A percentile compares a stretch with the other conserved stretches of the same genome.
These are phyloP conservation scores for Coprinopsis marcescibilis DNA, from an alignment of 768 basidiomycete species.

Conservation along the genomic window DNA sequence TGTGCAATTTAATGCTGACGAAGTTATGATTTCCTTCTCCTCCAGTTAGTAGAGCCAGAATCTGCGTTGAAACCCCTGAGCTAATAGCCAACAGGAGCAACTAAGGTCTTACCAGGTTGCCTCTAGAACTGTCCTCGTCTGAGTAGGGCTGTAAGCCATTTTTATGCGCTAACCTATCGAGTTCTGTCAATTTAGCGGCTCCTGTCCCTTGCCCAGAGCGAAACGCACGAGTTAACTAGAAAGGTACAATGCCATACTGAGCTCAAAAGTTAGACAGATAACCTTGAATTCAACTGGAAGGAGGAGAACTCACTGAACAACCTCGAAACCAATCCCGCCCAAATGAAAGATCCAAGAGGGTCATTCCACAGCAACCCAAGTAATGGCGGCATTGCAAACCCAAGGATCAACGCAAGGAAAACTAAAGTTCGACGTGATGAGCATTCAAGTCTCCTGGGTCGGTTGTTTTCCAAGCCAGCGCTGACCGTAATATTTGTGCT, in stretches of 20 bases:
- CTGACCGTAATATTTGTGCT: slow-evolving; percentile 63
- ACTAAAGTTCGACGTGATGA: slow-evolving; percentile 30
- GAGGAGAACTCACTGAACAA: slow-evolving; percentile 42
- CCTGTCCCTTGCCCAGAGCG: not conserved
- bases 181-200: not conserved
- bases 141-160: slow-evolving; percentile 76
- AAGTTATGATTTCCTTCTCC: slow-evolving; percentile 81
- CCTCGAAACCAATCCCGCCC: slow-evolving; percentile 61
- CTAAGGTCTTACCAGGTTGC: slow-evolving; percentile 51
- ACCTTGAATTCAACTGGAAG: not conserved
- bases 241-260: slow-evolving; percentile 72
- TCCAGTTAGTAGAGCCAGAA: slow-evolving; percentile 62
- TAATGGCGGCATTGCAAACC: slow-evolving; percentile 51
- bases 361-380: slow-evolving; percentile 61
- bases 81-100: not conserved
- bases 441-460: not conserved
- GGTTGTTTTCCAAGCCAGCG: not conserved
- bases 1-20: slow-evolving; percentile 30
- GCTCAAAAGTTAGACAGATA: not conserved
- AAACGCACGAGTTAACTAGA: slow-evolving; percentile 59
- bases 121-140: slow-evolving; percentile 72
- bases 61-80: slow-evolving; percentile 29
- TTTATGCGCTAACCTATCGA: slow-evolving; percentile 66
- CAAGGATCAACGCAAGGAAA: slow-evolving; percentile 52
- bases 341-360: slow-evolving; percentile 59